Conservation (phyloP, 257 asterid species). For the Cinchona pubescens region DNA sequence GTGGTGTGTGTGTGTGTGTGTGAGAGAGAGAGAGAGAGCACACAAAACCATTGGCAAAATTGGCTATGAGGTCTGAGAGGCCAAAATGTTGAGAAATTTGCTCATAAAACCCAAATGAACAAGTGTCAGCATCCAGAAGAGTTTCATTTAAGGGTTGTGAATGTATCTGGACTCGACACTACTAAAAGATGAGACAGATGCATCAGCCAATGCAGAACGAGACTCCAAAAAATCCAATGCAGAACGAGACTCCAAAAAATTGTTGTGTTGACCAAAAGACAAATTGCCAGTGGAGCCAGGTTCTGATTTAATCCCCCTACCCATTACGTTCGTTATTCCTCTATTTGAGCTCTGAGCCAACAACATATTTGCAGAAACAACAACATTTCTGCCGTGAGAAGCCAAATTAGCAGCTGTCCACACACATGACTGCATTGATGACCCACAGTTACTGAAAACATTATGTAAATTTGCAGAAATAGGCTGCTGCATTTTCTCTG, state of each 20-base stretch:
- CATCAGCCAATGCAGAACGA: slow-evolving; percentile 58
- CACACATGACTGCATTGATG: slow-evolving; percentile 45
- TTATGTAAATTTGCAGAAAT: slow-evolving; percentile 27
- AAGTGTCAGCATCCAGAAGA: slow-evolving; percentile 55
- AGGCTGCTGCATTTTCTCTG: slow-evolving; percentile 46
- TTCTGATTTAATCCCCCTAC: slow-evolving; percentile 58
- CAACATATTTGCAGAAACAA: slow-evolving; percentile 44
- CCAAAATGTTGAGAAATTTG: slow-evolving; percentile 49
- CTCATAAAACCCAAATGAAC: slow-evolving; percentile 55
- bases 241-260: slow-evolving; percentile 53
- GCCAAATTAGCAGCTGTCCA: slow-evolving; percentile 44
- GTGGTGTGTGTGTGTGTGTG: not conserved
- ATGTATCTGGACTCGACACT: slow-evolving; percentile 59
- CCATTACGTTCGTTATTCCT: slow-evolving; percentile 47
- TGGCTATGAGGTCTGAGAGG: slow-evolving; percentile 53
- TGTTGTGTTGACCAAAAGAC: slow-evolving; percentile 51
- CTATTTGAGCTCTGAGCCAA: slow-evolving; percentile 49
- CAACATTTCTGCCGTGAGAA: slow-evolving; percentile 38
- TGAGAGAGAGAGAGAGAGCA: slow-evolving; percentile 32
- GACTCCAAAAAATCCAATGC: slow-evolving; percentile 55
- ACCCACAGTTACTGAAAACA: slow-evolving; percentile 40
- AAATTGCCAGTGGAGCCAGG: slow-evolving; percentile 53
- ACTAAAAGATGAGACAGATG: slow-evolving; percentile 58
- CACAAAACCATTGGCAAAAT: slow-evolving; percentile 51
- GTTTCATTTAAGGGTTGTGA: slow-evolving; percentile 55